Evolutionary conservation across 352 stramenopile genomes (phyloP), one percentile per base, ranked within the genome.

Genomic region (Hyaloperonospora brassicae): DNA sequence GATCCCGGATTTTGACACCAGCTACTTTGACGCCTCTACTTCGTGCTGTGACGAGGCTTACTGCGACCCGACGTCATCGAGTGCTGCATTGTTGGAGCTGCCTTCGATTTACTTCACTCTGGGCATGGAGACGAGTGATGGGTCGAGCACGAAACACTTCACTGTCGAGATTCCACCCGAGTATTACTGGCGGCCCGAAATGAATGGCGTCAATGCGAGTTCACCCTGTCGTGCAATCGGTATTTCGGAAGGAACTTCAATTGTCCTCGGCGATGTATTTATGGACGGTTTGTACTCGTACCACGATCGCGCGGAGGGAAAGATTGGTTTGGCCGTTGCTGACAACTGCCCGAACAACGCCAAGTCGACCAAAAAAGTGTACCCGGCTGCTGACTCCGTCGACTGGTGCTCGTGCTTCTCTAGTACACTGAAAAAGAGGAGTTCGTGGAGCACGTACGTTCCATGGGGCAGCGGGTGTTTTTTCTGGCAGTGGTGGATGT

Each of bases 401-500:
- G 67, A 84, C 48, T 87, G 73, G 72, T 89, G 70, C 27, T 76
- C 69, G 14, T 93, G 83, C 48, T 93, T 85, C 49, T 87, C 70
- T n/a, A 69, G 53, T 10, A 74, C 61, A 10, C 54, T 85, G n/a
- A 72, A 82, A 66, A 72, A 61, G 53, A 79, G 75, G 52, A 88
- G 72, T 47, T 62, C 59, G 23, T 64, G 86, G 47, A 68, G 73
- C 11, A 72, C 61, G n/a, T 76, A 78, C 47, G 22, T 86, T 13
- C 83, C 83, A 2, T 87, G 82, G 63, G 73, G 73, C 1, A 62
- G 41, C 13, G 68, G 70, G 2, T 93, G 83, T 52, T 91, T 89
- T 64, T 90, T 91, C 62, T 87, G 77, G 80, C 64, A 77, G 12
- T 93, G 83, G 83, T 93, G 83, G 83, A 86, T 89, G 64, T 93